Evolutionary conservation across 1,284 basidiomycete genomes (phyloP).

Genomic region (Phellopilus nigrolimitatus): DNA sequence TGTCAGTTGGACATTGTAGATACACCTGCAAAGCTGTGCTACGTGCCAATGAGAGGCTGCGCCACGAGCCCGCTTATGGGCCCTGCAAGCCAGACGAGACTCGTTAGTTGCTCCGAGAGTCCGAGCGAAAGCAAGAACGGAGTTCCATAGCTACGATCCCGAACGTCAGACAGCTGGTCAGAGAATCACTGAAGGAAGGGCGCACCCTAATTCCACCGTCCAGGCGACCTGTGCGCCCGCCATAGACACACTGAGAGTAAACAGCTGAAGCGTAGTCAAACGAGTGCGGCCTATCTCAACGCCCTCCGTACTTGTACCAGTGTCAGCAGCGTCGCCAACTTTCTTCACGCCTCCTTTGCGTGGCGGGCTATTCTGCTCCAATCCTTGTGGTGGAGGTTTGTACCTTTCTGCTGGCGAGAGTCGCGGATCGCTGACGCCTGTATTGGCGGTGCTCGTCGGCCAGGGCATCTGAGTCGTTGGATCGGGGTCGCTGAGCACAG

Average conservation of each 20-base stretch:
- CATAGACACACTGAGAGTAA: constrained; percentile 79
- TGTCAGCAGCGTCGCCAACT: background rate
- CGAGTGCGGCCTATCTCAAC: constrained; percentile 29
- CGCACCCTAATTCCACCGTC: constrained; percentile 84
- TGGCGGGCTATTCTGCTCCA: constrained; percentile 3
- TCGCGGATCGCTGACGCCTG: constrained; percentile 19
- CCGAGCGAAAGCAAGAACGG: constrained; percentile 90
- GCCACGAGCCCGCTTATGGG: constrained; percentile 91
- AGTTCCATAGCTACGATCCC: constrained; percentile 74
- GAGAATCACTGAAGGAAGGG: constrained; percentile 14
- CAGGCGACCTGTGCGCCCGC: constrained; percentile 89
- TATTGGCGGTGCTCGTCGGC: constrained; percentile 50
- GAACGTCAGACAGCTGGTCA: constrained; percentile 27
- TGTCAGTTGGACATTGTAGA: constrained; percentile 1
- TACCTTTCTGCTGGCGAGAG: constrained; percentile 6
- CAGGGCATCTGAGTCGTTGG: constrained; percentile 72
- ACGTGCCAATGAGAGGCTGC: constrained; percentile 87
- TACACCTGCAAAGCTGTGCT: background rate
- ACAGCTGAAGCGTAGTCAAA: constrained; percentile 67
- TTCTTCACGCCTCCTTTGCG: background rate
- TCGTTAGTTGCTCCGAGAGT: constrained; percentile 85
- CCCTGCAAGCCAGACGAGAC: constrained; percentile 95
- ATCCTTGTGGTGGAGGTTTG: background rate
- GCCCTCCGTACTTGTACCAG: constrained; percentile 17
- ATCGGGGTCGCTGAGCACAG: constrained; percentile 49